A percentile compares a stretch with the other conserved stretches of the same genome.
Evolutionary conservation across 2,329 filamentous ascomycete species (phyloP).

Genomic region (Neopestalotiopsis rosae): DNA sequence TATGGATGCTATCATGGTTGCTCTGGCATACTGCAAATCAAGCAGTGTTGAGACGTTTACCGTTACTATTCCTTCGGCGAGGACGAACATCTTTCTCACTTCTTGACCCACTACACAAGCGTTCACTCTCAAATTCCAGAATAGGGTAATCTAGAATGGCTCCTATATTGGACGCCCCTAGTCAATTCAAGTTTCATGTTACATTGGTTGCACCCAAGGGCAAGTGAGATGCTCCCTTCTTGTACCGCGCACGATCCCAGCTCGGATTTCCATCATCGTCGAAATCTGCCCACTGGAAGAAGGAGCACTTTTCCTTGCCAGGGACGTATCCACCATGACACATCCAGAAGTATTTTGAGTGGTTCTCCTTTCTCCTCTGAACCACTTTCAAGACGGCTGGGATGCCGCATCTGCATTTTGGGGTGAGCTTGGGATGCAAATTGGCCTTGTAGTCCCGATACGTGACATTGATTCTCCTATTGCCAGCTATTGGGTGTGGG

Average conservation of each 20-base stretch:
- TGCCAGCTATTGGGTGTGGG: slow-evolving; percentile 82
- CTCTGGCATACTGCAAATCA: no score
- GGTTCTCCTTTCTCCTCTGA: slow-evolving; percentile 76
- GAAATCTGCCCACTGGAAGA: slow-evolving; percentile 87
- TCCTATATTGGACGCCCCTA: no score
- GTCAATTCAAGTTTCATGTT: no score
- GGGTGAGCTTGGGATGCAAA: slow-evolving; percentile 79
- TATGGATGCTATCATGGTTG: no score
- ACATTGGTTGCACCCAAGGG: no score
- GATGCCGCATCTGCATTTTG: slow-evolving; percentile 76
- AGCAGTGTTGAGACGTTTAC: no score
- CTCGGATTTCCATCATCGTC: slow-evolving; percentile 84
- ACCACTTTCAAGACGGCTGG: slow-evolving; percentile 76
- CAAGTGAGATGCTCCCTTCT: slow-evolving; percentile 14
- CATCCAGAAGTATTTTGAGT: slow-evolving; percentile 92
- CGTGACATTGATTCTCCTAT: slow-evolving; percentile 88
- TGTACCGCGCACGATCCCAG: slow-evolving; percentile 50
- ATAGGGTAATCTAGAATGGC: no score
- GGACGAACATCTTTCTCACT: no score
- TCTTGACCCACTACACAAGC: no score
- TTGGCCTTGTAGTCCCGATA: slow-evolving; percentile 84
- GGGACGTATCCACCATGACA: slow-evolving; percentile 79
- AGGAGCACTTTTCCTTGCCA: slow-evolving; percentile 72
- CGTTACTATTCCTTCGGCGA: no score
- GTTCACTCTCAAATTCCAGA: no score